Percentiles rank a stretch among this genome's conserved stretches.
phyloP scores from a whole-genome alignment of 1,284 basidiomycete genomes.

The Leccinum griseonigrum region DNA sequence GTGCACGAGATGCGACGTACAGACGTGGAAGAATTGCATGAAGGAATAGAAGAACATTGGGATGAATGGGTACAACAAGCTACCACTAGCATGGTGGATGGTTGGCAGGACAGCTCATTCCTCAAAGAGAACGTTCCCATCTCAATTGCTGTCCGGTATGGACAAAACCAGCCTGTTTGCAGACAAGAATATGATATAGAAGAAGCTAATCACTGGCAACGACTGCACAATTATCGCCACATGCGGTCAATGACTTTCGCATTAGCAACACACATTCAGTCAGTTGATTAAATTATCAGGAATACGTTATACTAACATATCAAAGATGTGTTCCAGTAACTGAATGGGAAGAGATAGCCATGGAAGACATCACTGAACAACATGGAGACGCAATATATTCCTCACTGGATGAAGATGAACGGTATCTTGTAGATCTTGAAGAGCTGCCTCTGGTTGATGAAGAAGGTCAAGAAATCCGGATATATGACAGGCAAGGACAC shows the following conservation, averaged over 20 bases:
- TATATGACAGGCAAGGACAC: neutral
- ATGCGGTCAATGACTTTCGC: conserved; percentile 2
- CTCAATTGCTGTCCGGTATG: neutral
- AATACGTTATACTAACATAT: no score
- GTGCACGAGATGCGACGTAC: neutral
- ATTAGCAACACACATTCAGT: conserved; percentile 7
- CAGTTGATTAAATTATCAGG: neutral
- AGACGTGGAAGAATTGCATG: neutral
- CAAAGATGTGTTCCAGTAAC: neutral
- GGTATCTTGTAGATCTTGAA: neutral
- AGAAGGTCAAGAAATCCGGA: neutral
- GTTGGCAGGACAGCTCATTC: neutral
- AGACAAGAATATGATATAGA: neutral
- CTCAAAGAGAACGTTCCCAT: neutral
- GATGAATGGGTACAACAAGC: neutral
- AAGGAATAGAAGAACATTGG: neutral
- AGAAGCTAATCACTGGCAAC: neutral
- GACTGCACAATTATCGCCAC: neutral
- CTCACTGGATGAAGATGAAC: neutral
- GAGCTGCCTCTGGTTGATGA: neutral
- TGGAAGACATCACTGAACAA: neutral
- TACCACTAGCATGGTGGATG: neutral
- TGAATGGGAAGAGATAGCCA: neutral
- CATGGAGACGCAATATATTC: neutral
- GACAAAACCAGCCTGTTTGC: neutral